Evolutionary conservation across 768 basidiomycete genomes (phyloP), one percentile per base, ranked within the genome.

Genomic region (Boletus rufocinnamomeus): DNA sequence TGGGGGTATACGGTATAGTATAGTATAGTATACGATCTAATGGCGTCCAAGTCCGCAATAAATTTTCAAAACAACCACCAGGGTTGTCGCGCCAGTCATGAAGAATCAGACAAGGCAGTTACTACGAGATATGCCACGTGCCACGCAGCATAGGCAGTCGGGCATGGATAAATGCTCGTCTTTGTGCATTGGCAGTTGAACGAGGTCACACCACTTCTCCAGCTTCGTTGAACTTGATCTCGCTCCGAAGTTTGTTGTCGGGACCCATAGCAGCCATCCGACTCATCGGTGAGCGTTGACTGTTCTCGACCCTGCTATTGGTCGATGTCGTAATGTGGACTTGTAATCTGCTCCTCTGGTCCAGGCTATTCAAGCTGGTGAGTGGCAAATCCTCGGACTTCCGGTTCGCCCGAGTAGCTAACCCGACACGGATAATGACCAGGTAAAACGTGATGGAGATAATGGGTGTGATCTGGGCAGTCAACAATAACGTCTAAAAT

Each of bases 361-460:
- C 63, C 16, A 40, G 7, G 30, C 27, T 21, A 19, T 38, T 21
- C n/a, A n/a, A n/a, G 11, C 2, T 11, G 2, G 45, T 17, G 34
- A 35, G 34, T 14, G 34, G 34, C 30, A 30, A 30, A 30, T 30
- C 9, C 30, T 14, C 14, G 10, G 34, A 5, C 34, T 2, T 3
- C 34, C 13, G 3, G 19, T 19, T 19, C 19, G 1, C 34, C 50
- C 46, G 57, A 37, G 40, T 51, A 21, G 57, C 47, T 34, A 71
- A 17, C 0, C 71, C 75, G 40, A 77, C 66, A 34, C 76, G 78
- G 25, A 79, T 69, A 37, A 77, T 76, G 46, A 79, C 73, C 75
- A 78, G 74, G 62, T 76, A 76, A 65, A 77, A 79, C 5, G 74
- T 72, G 66, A 79, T 78, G 6, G 72, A 74, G 52, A 77, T 77